Evolutionary conservation across 441 rosid species (phyloP).

Genomic region (Pelargonium fulgidum): DNA sequence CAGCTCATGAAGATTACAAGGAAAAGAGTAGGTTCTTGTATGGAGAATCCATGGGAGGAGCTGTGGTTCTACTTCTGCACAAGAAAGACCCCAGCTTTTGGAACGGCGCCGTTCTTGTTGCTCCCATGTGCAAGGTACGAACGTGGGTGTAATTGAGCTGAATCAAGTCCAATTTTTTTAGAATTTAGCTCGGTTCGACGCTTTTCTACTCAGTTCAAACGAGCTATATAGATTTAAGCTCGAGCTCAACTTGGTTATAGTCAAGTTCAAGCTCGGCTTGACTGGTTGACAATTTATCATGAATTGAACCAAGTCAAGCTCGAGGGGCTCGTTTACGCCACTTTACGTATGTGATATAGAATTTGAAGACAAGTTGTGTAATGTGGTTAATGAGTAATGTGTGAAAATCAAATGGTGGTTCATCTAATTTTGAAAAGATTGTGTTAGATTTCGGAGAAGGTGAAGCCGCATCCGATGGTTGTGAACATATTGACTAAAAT

Average conservation of each 20-base stretch:
- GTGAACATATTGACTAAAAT: constrained; percentile 65
- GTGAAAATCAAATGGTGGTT: background rate
- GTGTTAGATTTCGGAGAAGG: constrained; percentile 75
- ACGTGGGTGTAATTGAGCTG: background rate
- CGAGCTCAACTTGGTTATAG: no score
- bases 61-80: constrained; percentile 77
- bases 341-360: no score
- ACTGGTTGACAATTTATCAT: no score
- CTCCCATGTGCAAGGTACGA: constrained; percentile 98
- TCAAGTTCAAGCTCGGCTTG: no score
- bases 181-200: no score
- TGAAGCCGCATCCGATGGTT: constrained; percentile 88
- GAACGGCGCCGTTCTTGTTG: constrained; percentile 86
- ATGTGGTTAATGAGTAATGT: background rate
- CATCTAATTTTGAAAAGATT: background rate
- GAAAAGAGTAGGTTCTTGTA: constrained; percentile 70
- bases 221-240: no score
- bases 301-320: no score
- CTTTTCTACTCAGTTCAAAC: no score
- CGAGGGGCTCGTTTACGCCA: no score
- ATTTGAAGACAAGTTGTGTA: no score
- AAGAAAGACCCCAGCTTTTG: constrained; percentile 69
- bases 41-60: constrained; percentile 99
- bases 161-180: no score
- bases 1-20: constrained; percentile 55